Evolutionary conservation across 371 early-diverging fungal genomes (phyloP), one percentile per base, ranked within the genome.

Genomic region (Thermomucor indicae-seudaticae): DNA sequence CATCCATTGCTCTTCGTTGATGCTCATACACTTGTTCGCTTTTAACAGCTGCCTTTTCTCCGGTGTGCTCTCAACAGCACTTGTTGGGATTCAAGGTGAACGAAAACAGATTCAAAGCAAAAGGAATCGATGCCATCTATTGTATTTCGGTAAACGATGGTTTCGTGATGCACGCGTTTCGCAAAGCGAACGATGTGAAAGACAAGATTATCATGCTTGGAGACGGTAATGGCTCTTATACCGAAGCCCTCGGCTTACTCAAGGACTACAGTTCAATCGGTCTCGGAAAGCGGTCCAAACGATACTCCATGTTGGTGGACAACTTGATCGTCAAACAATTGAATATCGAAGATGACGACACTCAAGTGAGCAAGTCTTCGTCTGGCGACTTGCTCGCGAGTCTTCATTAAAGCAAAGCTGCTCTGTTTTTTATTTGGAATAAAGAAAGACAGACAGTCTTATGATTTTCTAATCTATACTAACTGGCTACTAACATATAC

Each of bases 101-200:
- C 22, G 67, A 63, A 38, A 70, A 65, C 42, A 80, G 78, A 19
- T 58, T 90, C 37, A 80, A 83, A 59, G 54, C 60, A 37, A 83
- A 83, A 67, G 88, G 88, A 37, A 76, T 83, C 20, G 87, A 86
- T 50, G 64, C 69, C 24, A 70, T 90, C 25, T 68, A 81, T 11
- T 81, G 80, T 55, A 55, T 80, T 32, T 60, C 81, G 17, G 60
- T 68, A 16, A 75, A 74, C 45, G 86, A 85, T 67, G 78, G 65
- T 27, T 83, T 81, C 55, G 88, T 87, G 41, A 79, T 85, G 84
- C 70, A 85, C 64, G 88, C 88, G 5, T 90, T 86, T 78, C 88
- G 84, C 30, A 76, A 83, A 59, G 65, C 65, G 41, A 58, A 64
- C 20, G 67, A 65, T 10, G 79, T 72, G 48, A 77, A 79, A n/a